Evolutionary conservation across 2,329 filamentous ascomycete genomes (phyloP).

Genomic region (Ramularia endophylla): DNA sequence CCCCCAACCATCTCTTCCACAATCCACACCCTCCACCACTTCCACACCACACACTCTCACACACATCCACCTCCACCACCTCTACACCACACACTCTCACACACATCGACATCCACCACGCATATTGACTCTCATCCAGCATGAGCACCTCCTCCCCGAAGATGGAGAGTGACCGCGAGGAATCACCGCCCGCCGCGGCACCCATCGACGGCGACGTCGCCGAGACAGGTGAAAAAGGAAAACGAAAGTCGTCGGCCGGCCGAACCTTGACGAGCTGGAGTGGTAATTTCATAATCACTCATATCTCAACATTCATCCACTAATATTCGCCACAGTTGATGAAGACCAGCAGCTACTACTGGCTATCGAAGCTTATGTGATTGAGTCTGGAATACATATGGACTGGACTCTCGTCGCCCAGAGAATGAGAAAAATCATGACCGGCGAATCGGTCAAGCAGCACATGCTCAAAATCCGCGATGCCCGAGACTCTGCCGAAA

Average conservation of each 20-base stretch:
- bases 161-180: too few relatives aligned
- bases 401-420: slow-evolving; percentile 18
- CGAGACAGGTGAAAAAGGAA: background rate
- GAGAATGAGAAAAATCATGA: slow-evolving; percentile 7
- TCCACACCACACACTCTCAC: background rate
- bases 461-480: slow-evolving; percentile 23
- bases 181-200: too few relatives aligned
- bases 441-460: slow-evolving; percentile 22
- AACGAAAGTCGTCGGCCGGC: slow-evolving; percentile 14
- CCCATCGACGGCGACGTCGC: too few relatives aligned
- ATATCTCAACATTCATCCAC: background rate
- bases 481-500: slow-evolving; percentile 10
- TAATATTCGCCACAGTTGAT: slow-evolving; percentile 13
- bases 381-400: slow-evolving; percentile 9
- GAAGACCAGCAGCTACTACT: slow-evolving; percentile 23
- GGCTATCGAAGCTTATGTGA: slow-evolving; percentile 16
- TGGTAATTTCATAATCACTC: slow-evolving; percentile 13
- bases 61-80: background rate
- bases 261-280: slow-evolving; percentile 25
- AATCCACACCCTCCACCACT: background rate
- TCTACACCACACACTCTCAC: background rate
- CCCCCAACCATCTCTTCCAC: background rate
- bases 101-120: background rate
- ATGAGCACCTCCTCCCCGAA: too few relatives aligned
- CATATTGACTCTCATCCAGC: background rate